Evolutionary conservation across 2,329 filamentous ascomycete species (phyloP).

Genomic region (Periconia macrospinosa): DNA sequence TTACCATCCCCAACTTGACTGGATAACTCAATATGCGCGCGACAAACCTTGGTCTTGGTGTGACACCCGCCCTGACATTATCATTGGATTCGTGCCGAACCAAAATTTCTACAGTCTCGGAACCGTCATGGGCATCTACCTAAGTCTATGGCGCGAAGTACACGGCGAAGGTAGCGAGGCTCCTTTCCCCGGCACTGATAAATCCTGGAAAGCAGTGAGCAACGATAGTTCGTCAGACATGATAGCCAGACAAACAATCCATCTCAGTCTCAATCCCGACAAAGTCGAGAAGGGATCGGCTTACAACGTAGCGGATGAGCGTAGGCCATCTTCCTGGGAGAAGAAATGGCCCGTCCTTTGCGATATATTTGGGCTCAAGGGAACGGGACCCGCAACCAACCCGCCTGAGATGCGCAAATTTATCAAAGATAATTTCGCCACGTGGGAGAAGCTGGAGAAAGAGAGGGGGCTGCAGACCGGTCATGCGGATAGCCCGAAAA

Average conservation of each 20-base stretch:
- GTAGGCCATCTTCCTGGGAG: constrained; percentile 42
- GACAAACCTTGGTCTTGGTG: constrained; percentile 45
- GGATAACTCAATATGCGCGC: constrained; percentile 34
- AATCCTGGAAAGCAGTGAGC: constrained; percentile 40
- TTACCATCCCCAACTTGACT: constrained; percentile 47
- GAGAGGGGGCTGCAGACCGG: constrained; percentile 39
- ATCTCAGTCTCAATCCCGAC: constrained; percentile 43
- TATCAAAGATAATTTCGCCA: constrained; percentile 29
- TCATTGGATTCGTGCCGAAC: constrained; percentile 48
- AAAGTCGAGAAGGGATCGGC: constrained; percentile 34
- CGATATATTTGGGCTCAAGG: constrained; percentile 49
- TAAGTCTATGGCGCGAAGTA: constrained; percentile 41
- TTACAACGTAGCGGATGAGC: constrained; percentile 50
- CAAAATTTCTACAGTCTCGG: constrained; percentile 44
- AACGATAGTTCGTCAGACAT: constrained; percentile 44
- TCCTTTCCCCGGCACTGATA: constrained; percentile 43
- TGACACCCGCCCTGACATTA: constrained; percentile 46
- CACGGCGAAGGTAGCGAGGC: constrained; percentile 41
- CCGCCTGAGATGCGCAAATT: constrained; percentile 28
- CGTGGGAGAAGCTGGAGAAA: constrained; percentile 26
- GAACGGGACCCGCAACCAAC: constrained; percentile 26
- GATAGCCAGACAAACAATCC: constrained; percentile 47
- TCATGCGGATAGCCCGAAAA: constrained; percentile 41
- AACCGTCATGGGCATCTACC: constrained; percentile 41
- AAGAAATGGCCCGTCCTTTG: constrained; percentile 51